These are phyloP conservation scores for Ascochyta rabiei DNA, from an alignment of 2,329 filamentous ascomycete genomes.

Conservation along the genomic window DNA sequence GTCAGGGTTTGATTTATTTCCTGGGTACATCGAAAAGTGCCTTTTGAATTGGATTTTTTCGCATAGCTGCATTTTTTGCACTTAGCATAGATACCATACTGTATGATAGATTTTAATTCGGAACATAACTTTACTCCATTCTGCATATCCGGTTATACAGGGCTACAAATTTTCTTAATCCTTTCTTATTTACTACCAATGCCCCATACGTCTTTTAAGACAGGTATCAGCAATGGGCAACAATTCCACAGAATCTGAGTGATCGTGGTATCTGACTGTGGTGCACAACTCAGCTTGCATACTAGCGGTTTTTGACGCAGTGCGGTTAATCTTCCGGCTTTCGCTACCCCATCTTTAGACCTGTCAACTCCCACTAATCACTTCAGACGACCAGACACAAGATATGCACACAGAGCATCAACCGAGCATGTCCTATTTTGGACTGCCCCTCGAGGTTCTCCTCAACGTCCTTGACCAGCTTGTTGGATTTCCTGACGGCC, in stretches of 20 bases:
- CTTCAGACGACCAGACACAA: too few species aligned
- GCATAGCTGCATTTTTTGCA: not conserved
- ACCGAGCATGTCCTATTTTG: not conserved
- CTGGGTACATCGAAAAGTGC: not conserved
- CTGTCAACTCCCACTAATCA: too few species aligned
- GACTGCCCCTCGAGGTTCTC: slow-evolving; percentile 35
- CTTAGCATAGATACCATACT: not conserved
- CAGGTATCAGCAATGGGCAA: too few species aligned
- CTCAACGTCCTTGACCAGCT: slow-evolving; percentile 38
- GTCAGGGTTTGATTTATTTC: not conserved
- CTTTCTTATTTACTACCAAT: too few species aligned
- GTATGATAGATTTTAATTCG: not conserved
- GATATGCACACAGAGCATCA: not conserved
- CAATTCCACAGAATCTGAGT: too few species aligned
- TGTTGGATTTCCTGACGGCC: slow-evolving; percentile 22
- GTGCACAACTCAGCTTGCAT: not conserved
- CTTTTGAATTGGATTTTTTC: not conserved
- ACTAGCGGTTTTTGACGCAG: not conserved
- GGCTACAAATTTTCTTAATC: too few species aligned
- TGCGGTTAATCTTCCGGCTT: not conserved
- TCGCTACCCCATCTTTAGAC: not conserved
- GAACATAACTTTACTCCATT: not conserved
- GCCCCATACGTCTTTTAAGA: too few species aligned
- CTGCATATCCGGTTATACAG: not conserved
- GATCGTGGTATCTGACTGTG: not conserved